Base-by-base conservation (phyloP, 2,329 filamentous ascomycete species). In the Rhinocladiella similis region DNA sequence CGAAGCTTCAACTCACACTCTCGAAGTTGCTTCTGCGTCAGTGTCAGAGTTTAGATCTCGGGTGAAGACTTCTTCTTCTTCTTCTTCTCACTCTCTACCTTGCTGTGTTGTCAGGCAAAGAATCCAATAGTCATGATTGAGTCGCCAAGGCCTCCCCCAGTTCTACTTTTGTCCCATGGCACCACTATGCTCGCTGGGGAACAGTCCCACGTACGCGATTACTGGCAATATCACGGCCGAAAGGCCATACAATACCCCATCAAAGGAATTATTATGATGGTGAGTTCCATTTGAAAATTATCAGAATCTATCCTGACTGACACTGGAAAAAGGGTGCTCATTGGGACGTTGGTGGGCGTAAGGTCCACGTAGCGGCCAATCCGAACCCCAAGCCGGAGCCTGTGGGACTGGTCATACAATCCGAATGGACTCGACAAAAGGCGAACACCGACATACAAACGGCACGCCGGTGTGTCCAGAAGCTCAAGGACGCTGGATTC, bases 131-230 rank as follows among this genome's bases (percentile, higher is more conserved):
- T 14, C 12, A 14, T 38, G n/a, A 16, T 5, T 16, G 35, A 13
- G n/a, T 38, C 35, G 4, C n/a, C 35, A 16, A 6, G 3, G 13
- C 4, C 18, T 25, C 52, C 83, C 4, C 84, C 84, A 2, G 82
- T 86, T 0, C 81, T 86, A 66, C 82, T 87, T 70, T 87, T 87
- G 70, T 86, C 84, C 2, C 85, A 88, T 78, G 85, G 86, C 66
- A 86, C 84, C n/a, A 88, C 85, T 36, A 87, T 87, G 84, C 88
- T 88, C 84, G 72, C 88, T 13, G 85, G 85, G 35, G 85, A 88
- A 66, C 79, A 85, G 63, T 83, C 80, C 13, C 68, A 73, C 2
- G 84, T 83, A 1, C 84, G 84, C 12, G 76, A 78, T 20, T 88
- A 87, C 71, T 88, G 85, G 86, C 84, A 85, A 67, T 76, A 79